These are phyloP conservation scores for Lunularia cruciata DNA, from an alignment of 225 moss, liverwort and hornwort species.

Conservation along the genomic window DNA sequence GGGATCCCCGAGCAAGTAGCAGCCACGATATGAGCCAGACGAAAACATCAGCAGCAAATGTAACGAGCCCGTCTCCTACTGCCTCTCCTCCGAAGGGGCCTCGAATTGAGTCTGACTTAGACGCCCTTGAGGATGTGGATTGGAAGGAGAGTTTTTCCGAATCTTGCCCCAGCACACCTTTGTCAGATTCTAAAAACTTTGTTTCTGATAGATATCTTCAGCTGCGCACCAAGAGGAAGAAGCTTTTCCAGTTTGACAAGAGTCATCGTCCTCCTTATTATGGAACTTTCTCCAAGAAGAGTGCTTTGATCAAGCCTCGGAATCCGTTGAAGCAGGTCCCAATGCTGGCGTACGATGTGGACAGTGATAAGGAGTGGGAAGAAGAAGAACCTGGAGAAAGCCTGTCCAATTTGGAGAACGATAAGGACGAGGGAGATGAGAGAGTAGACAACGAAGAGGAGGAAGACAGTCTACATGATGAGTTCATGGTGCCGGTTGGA, in stretches of 20 bases:
- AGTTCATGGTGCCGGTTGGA: conserved; percentile 93
- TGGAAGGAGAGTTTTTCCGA: conserved; percentile 17
- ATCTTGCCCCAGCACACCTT: conserved; percentile 10
- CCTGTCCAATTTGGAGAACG: conserved; percentile 87
- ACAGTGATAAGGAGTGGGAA: conserved; percentile 93
- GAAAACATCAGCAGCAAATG: background rate
- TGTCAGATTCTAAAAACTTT: conserved; percentile 22
- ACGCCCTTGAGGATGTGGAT: conserved; percentile 8
- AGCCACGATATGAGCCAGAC: background rate
- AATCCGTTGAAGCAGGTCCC: conserved; percentile 61
- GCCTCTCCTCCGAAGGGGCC: conserved; percentile 25
- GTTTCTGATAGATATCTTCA: conserved; percentile 15
- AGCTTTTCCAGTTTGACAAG: conserved; percentile 81
- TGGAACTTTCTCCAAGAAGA: conserved; percentile 61
- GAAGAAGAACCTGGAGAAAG: conserved; percentile 97
- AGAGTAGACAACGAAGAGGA: conserved; percentile 55
- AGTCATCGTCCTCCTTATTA: conserved; percentile 83
- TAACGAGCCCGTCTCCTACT: background rate
- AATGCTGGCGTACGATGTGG: conserved; percentile 75
- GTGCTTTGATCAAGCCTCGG: conserved; percentile 56
- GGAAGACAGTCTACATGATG: conserved; percentile 81
- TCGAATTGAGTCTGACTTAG: conserved; percentile 36
- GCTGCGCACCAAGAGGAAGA: conserved; percentile 36
- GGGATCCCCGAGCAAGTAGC: conserved; percentile 23
- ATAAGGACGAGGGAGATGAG: conserved; percentile 76